Conservation (phyloP, 139 green algal species). For the Dunaliella sp. region DNA sequence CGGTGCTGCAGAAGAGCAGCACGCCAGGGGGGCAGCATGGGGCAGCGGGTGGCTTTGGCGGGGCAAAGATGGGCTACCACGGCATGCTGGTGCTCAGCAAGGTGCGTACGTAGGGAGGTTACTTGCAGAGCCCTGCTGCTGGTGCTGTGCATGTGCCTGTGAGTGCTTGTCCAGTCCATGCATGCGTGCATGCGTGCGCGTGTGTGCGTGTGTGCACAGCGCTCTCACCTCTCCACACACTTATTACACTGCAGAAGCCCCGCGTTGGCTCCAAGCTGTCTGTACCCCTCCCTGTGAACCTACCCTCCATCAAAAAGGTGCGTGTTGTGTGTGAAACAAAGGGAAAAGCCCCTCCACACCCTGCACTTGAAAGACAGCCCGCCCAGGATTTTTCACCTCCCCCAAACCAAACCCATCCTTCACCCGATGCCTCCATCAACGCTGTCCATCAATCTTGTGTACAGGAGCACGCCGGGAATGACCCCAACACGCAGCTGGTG, state of each 20-base stretch:
- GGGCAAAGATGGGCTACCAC: conserved; percentile 23
- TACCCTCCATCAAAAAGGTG: conserved; percentile 79
- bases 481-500: conserved; percentile 70
- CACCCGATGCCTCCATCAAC: no score
- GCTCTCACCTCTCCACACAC: neutral
- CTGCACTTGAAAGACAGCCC: no score
- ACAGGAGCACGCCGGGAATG: conserved; percentile 78
- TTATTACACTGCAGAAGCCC: conserved; percentile 39
- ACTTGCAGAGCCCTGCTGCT: neutral
- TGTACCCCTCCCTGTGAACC: conserved; percentile 79
- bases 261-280: conserved; percentile 61
- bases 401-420: neutral
- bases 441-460: no score
- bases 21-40: neutral
- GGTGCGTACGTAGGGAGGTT: conserved; percentile 10
- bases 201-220: no score
- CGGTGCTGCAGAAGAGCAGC: conserved; percentile 30
- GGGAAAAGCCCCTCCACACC: no score
- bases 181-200: conserved; percentile 1
- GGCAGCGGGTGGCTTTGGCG: conserved; percentile 3
- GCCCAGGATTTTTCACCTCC: neutral
- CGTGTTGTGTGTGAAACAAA: no score
- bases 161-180: neutral
- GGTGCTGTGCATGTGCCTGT: neutral
- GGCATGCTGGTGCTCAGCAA: conserved; percentile 52